phyloP scores from a whole-genome alignment of 129 eudicot genomes.

The Solidago caesia region DNA sequence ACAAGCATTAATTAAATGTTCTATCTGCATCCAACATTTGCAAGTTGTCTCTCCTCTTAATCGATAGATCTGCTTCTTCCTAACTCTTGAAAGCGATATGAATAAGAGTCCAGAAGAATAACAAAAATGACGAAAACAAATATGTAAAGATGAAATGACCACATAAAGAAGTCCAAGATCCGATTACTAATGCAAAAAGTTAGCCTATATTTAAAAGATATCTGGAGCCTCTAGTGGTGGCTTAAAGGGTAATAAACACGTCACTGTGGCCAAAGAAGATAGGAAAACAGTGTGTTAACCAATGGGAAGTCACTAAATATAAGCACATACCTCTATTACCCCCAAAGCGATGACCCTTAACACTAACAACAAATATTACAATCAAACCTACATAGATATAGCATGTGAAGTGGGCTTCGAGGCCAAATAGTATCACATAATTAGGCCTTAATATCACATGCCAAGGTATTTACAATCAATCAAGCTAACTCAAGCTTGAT shows the following conservation, averaged over 20 bases:
- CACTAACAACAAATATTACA: not conserved
- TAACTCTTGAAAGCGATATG: not conserved
- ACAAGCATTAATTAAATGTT: too few relatives aligned
- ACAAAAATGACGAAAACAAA: not conserved
- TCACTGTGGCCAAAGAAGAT: not conserved
- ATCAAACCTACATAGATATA: not conserved
- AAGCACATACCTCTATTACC: not conserved
- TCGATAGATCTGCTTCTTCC: not conserved
- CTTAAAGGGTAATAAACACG: not conserved
- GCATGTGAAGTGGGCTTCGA: not conserved
- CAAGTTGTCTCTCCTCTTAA: too few relatives aligned
- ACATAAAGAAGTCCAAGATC: not conserved
- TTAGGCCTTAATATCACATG: not conserved
- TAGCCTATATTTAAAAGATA: not conserved
- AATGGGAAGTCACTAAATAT: not conserved
- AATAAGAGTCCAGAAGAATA: not conserved
- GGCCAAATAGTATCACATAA: not conserved
- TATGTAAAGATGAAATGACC: not conserved
- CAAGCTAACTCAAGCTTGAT: not conserved
- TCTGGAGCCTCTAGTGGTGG: not conserved
- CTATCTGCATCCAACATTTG: too few relatives aligned
- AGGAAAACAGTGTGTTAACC: not conserved
- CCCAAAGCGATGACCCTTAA: not conserved
- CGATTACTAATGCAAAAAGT: not conserved
- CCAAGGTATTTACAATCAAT: not conserved